Conservation (phyloP, 257 asterid genomes). For the Hygrophila difformis region DNA sequence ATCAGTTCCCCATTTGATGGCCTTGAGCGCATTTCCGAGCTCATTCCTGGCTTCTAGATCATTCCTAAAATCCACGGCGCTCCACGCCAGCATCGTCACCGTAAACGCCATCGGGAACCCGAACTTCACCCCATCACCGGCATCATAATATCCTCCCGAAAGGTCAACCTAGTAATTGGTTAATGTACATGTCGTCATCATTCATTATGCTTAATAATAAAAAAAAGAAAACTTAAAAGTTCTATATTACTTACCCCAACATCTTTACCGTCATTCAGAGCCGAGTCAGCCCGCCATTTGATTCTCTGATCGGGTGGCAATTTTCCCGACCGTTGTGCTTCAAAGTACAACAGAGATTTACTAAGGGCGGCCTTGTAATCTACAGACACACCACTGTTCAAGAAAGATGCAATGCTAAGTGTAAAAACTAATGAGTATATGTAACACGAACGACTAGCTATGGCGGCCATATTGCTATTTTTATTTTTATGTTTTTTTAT, state of each 20-base stretch:
- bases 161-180: conserved; percentile 23
- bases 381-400: too few species aligned
- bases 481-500: too few species aligned
- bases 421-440: too few species aligned
- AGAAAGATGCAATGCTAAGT: too few species aligned
- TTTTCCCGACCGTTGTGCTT: conserved; percentile 31
- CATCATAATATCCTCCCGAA: conserved; percentile 43
- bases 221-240: not conserved
- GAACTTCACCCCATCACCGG: conserved; percentile 37
- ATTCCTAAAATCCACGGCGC: conserved; percentile 25
- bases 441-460: too few species aligned
- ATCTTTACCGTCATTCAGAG: conserved; percentile 27
- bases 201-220: not conserved
- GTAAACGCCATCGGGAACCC: conserved; percentile 47
- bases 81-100: conserved; percentile 38
- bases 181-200: not conserved
- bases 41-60: conserved; percentile 16
- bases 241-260: conserved; percentile 15
- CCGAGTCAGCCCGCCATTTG: conserved; percentile 32
- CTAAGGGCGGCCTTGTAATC: conserved; percentile 1
- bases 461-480: too few species aligned
- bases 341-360: conserved; percentile 23
- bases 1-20: conserved; percentile 41
- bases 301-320: conserved; percentile 21
- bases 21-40: conserved; percentile 19